These are phyloP conservation scores for Sambucus nigra DNA, from an alignment of 129 eudicot genomes.

Conservation along the genomic window DNA sequence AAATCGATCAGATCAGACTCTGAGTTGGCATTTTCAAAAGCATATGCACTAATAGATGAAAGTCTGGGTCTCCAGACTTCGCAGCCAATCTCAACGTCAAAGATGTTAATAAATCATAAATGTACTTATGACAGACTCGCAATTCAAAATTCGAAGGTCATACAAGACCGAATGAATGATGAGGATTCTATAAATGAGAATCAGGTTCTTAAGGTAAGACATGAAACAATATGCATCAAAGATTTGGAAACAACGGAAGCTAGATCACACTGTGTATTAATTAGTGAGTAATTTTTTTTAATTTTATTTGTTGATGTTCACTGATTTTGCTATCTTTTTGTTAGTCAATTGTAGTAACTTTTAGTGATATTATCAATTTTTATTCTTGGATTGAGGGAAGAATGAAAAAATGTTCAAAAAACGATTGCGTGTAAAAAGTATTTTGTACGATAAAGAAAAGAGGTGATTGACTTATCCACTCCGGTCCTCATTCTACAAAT, in stretches of 20 bases:
- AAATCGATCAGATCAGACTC: constrained; percentile 55
- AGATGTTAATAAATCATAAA: constrained; percentile 9
- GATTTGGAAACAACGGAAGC: constrained; percentile 22
- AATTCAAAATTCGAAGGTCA: constrained; percentile 5
- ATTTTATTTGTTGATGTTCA: too few species aligned
- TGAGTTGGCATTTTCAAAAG: constrained; percentile 30
- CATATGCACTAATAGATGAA: constrained; percentile 19
- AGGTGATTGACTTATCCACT: too few species aligned
- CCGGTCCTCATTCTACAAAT: too few species aligned
- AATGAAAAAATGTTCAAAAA: too few species aligned
- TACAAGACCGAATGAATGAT: constrained; percentile 15
- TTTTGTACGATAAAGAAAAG: too few species aligned
- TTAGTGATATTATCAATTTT: too few species aligned
- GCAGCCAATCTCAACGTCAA: constrained; percentile 22
- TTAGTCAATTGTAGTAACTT: too few species aligned
- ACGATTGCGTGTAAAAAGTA: too few species aligned
- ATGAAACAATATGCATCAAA: constrained; percentile 14
- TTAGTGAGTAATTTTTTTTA: too few species aligned
- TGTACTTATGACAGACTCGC: constrained; percentile 13
- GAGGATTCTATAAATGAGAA: constrained; percentile 14
- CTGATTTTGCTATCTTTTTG: too few species aligned
- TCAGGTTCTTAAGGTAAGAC: constrained; percentile 18
- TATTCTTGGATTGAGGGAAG: too few species aligned
- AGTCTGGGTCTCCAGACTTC: constrained; percentile 23
- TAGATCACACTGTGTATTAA: constrained; percentile 23